Conservation (phyloP, 805 yeast species). For the Yueomyces sinensis region DNA sequence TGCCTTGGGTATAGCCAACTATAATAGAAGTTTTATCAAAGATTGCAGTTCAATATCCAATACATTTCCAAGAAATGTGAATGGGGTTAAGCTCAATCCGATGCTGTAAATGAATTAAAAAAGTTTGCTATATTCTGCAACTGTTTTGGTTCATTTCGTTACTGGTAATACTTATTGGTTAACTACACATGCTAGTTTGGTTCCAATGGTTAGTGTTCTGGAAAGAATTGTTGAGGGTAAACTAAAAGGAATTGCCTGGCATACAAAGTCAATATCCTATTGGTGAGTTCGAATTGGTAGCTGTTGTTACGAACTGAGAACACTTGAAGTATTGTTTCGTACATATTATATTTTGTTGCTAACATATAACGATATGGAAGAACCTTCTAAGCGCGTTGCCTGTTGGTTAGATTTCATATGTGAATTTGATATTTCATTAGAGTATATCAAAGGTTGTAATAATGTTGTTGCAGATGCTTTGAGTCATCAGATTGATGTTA, state of each 20-base stretch:
- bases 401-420: slow-evolving; percentile 5
- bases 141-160: slow-evolving; percentile 1
- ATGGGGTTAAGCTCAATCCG: slow-evolving; percentile 1
- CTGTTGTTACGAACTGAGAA: slow-evolving; percentile 1
- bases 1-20: slow-evolving; percentile 4
- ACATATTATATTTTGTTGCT: slow-evolving; percentile 3
- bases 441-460: slow-evolving; percentile 4
- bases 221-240: slow-evolving; percentile 3
- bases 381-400: slow-evolving; percentile 3
- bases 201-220: slow-evolving; percentile 4
- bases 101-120: slow-evolving; percentile 1
- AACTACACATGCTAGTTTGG: slow-evolving; percentile 3
- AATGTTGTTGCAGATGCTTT: slow-evolving; percentile 9
- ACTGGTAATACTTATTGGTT: background rate
- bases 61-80: slow-evolving; percentile 1
- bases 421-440: slow-evolving; percentile 5
- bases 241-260: slow-evolving; percentile 3
- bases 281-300: slow-evolving; percentile 4
- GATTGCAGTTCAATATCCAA: slow-evolving; percentile 1
- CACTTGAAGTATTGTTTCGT: slow-evolving; percentile 1
- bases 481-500: background rate
- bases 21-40: slow-evolving; percentile 4
- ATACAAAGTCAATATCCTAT: slow-evolving; percentile 2
- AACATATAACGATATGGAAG: slow-evolving; percentile 2
- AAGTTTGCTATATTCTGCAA: background rate